phyloP scores from a whole-genome alignment of 345 rosid genomes.

The Syzygium grande region DNA sequence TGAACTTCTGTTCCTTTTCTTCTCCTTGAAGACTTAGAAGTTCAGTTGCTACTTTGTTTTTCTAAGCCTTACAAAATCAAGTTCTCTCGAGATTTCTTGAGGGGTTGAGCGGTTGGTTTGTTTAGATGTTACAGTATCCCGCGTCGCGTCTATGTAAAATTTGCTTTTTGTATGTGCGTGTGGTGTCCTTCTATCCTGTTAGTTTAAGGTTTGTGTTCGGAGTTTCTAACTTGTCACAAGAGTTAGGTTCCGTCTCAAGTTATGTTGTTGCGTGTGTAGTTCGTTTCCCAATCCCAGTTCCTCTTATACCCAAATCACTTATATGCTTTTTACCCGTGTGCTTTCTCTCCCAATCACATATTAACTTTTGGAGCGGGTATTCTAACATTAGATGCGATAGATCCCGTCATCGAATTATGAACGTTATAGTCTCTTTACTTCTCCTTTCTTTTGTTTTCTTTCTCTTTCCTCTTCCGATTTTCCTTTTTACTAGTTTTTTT shows the following conservation, averaged over 20 bases:
- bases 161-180: not conserved
- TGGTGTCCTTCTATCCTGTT: not conserved
- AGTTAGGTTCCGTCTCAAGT: not conserved
- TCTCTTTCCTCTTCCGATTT: not conserved
- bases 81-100: not conserved
- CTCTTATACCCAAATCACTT: not conserved
- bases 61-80: not conserved
- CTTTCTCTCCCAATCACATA: not conserved
- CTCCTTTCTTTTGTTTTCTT: not conserved
- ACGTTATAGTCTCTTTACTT: not conserved
- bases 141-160: not conserved
- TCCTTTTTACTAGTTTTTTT: not conserved
- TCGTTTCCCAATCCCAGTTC: not conserved
- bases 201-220: not conserved
- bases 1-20: not conserved
- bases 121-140: not conserved
- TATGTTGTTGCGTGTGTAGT: fast-evolving
- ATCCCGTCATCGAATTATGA: not conserved
- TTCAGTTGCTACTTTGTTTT: not conserved
- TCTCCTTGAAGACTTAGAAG: not conserved
- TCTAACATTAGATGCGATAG: not conserved
- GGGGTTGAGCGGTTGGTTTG: not conserved
- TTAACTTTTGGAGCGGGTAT: not conserved
- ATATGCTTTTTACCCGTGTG: not conserved
- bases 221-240: not conserved